Evolutionary conservation across 2,329 filamentous ascomycete species (phyloP).

Genomic region (Aspergillus viridinutans): DNA sequence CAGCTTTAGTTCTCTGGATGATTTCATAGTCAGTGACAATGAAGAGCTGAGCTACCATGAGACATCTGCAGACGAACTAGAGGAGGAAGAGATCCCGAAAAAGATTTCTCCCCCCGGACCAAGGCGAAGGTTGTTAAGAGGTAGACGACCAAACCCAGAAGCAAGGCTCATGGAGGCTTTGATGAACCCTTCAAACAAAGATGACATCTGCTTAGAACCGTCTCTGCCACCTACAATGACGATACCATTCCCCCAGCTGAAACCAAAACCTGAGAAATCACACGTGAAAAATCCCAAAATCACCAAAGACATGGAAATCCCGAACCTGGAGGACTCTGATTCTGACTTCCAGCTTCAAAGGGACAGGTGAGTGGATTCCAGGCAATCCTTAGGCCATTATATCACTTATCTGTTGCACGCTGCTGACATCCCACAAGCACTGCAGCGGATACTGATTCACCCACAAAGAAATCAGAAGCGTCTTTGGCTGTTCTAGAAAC

Average conservation of each 20-base stretch:
- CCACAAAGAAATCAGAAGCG: slow-evolving; percentile 7
- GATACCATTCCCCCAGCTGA: slow-evolving; percentile 8
- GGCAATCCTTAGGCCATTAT: not conserved
- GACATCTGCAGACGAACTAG: slow-evolving; percentile 27
- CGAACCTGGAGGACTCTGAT: slow-evolving; percentile 21
- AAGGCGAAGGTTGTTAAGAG: slow-evolving; percentile 32
- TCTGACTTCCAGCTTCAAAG: slow-evolving; percentile 15
- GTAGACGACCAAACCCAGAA: slow-evolving; percentile 24
- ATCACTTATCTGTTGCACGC: not conserved
- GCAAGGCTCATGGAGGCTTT: slow-evolving; percentile 11
- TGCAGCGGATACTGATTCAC: slow-evolving; percentile 3
- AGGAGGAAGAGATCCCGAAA: slow-evolving; percentile 18
- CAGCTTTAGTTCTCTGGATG: slow-evolving; percentile 36
- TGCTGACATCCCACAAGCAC: slow-evolving; percentile 12
- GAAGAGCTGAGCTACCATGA: slow-evolving; percentile 35
- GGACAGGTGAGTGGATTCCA: slow-evolving; percentile 16
- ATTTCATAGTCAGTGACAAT: slow-evolving; percentile 40
- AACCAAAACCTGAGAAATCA: slow-evolving; percentile 13
- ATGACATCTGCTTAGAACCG: slow-evolving; percentile 16
- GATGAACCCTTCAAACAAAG: slow-evolving; percentile 9
- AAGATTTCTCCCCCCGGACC: slow-evolving; percentile 19
- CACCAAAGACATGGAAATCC: slow-evolving; percentile 17
- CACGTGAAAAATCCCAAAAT: slow-evolving; percentile 21
- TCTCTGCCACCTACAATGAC: slow-evolving; percentile 17
- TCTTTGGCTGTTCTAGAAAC: slow-evolving; percentile 25